phyloP scores from a whole-genome alignment of 208 protist genomes.

The Leishmania mexicana region DNA sequence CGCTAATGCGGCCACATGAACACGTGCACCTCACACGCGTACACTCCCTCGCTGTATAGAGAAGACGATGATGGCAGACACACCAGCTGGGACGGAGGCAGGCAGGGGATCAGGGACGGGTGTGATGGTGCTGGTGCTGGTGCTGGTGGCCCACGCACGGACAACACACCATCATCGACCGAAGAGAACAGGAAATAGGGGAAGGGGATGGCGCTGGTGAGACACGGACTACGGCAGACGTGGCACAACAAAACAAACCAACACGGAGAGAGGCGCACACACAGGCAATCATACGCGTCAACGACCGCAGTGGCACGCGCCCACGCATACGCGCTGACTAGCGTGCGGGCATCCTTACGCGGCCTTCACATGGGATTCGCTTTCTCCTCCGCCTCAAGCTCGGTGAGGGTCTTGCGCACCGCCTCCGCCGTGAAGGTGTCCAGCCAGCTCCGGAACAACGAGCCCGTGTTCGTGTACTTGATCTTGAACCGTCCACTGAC shows the following conservation, averaged over 20 bases:
- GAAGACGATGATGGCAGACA: background rate
- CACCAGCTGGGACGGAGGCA: background rate
- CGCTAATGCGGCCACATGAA: background rate
- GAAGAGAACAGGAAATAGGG: background rate
- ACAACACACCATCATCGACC: background rate
- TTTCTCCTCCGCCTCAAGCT: conserved; percentile 22
- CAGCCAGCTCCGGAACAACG: conserved; percentile 47
- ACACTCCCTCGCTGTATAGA: background rate
- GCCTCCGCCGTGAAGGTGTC: conserved; percentile 36
- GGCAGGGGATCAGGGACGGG: background rate
- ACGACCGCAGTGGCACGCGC: background rate
- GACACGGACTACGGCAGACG: background rate
- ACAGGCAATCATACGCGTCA: background rate
- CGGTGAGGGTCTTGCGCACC: conserved; percentile 31
- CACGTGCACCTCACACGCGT: background rate
- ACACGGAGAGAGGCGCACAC: background rate
- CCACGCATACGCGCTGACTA: background rate
- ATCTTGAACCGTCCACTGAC: conserved; percentile 43
- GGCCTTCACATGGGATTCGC: conserved; percentile 5
- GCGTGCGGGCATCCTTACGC: background rate
- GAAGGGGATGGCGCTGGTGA: background rate
- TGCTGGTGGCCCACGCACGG: background rate
- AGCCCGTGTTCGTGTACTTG: conserved; percentile 36
- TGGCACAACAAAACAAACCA: background rate
- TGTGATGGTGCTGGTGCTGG: too few relatives aligned